A percentile compares a stretch with the other conserved stretches of the same genome.
Evolutionary conservation across 164 flowering plant genomes (phyloP).

Genomic region (Saururus chinensis): DNA sequence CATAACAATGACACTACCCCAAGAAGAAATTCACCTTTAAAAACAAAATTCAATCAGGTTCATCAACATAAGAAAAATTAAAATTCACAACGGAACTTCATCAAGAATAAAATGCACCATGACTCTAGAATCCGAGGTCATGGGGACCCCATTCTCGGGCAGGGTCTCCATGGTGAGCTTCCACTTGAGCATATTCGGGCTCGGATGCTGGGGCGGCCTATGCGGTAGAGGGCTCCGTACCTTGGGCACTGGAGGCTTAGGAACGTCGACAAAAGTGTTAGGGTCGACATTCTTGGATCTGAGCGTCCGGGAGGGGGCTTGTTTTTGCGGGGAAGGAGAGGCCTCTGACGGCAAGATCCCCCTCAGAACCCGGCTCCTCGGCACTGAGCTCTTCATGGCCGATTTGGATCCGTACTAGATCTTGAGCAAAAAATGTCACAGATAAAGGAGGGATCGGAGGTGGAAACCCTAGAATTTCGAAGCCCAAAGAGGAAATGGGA

Average conservation of each 20-base stretch:
- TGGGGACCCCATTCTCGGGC: conserved; percentile 27
- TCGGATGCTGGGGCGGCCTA: conserved; percentile 28
- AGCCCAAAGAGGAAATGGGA: too few relatives aligned
- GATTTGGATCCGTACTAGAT: too few relatives aligned
- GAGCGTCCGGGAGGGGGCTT: conserved; percentile 29
- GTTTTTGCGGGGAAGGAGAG: conserved; percentile 23
- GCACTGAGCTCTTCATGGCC: conserved; percentile 3
- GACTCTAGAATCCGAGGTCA: conserved; percentile 63
- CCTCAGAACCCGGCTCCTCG: conserved; percentile 18
- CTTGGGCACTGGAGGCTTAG: conserved; percentile 28
- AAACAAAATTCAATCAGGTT: too few relatives aligned
- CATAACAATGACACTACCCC: too few relatives aligned
- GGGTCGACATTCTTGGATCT: conserved; percentile 26
- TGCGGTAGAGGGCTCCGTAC: conserved; percentile 72
- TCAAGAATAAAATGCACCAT: too few relatives aligned
- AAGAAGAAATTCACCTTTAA: too few relatives aligned
- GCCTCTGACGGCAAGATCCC: conserved; percentile 22
- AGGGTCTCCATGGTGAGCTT: conserved; percentile 47
- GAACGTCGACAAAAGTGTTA: conserved; percentile 6
- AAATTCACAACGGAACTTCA: too few relatives aligned
- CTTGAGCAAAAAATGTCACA: too few relatives aligned
- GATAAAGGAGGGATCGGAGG: too few relatives aligned
- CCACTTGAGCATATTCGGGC: conserved; percentile 54
- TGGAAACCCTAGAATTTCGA: too few relatives aligned
- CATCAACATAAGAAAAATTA: too few relatives aligned